phyloP scores from a whole-genome alignment of 495 filamentous ascomycete species.

The Trichoderma gamsii region DNA sequence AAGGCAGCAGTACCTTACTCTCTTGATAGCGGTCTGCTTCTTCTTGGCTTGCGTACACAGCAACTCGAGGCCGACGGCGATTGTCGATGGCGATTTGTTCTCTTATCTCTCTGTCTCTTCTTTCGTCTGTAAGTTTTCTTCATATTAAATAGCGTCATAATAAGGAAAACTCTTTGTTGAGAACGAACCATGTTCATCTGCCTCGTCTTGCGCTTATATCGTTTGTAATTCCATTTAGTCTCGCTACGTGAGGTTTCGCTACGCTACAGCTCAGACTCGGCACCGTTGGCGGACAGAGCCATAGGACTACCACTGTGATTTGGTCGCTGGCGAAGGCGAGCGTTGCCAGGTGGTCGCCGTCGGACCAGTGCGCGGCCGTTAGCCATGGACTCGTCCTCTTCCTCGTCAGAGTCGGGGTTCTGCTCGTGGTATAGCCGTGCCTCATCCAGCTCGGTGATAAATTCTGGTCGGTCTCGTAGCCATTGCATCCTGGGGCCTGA shows the following conservation, averaged over 20 bases:
- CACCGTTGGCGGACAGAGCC: constrained; percentile 44
- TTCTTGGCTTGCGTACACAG: neutral
- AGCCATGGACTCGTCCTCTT: constrained; percentile 39
- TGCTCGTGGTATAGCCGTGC: constrained; percentile 50
- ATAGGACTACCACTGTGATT: constrained; percentile 48
- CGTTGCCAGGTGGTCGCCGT: constrained; percentile 28
- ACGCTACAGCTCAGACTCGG: constrained; percentile 41
- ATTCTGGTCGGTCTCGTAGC: constrained; percentile 75
- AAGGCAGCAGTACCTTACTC: neutral
- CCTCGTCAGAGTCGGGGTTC: constrained; percentile 39
- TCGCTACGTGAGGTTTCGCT: constrained; percentile 13
- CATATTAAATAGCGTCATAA: neutral
- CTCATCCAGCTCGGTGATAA: constrained; percentile 81
- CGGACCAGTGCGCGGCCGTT: constrained; percentile 35
- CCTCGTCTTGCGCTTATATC: neutral
- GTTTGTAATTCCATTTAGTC: neutral
- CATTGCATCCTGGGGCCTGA: constrained; percentile 94
- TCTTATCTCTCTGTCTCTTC: neutral
- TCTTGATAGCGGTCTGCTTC: neutral
- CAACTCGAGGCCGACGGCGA: neutral
- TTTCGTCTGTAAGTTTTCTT: neutral
- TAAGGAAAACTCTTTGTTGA: neutral
- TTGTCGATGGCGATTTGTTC: neutral
- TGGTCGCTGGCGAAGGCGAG: constrained; percentile 24
- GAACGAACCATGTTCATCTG: neutral